A percentile compares a stretch with the other conserved stretches of the same genome.
These are phyloP conservation scores for Andrographis paniculata DNA, from an alignment of 305 asterid species.

Conservation along the genomic window DNA sequence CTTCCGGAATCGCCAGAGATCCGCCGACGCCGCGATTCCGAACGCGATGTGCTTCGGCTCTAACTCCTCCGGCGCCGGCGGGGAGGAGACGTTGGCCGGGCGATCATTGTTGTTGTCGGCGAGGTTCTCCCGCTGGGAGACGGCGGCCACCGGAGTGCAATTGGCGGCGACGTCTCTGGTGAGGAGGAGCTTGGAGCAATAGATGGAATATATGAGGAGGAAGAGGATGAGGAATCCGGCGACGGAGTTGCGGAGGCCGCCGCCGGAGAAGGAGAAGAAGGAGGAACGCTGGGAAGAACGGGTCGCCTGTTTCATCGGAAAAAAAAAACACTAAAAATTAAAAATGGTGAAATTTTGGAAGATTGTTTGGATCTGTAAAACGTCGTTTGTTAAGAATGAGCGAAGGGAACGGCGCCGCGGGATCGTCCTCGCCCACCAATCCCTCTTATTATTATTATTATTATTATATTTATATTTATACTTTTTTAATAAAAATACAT, in stretches of 20 bases:
- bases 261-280: too few species aligned
- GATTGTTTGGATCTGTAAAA: too few species aligned
- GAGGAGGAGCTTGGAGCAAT: slow-evolving; percentile 56
- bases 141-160: slow-evolving; percentile 10
- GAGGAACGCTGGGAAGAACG: slow-evolving; percentile 25
- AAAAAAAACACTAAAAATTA: too few species aligned
- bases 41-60: slow-evolving; percentile 51
- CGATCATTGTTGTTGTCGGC: too few species aligned
- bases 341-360: too few species aligned
- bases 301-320: not conserved
- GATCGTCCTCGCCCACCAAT: too few species aligned
- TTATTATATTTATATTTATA: too few species aligned
- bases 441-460: too few species aligned
- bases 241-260: slow-evolving; percentile 27
- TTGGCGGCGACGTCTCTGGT: slow-evolving; percentile 18
- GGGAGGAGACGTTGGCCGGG: not conserved
- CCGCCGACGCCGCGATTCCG: slow-evolving; percentile 73
- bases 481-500: too few species aligned
- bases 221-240: slow-evolving; percentile 39
- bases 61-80: slow-evolving; percentile 4
- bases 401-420: too few species aligned
- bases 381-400: too few species aligned
- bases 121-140: not conserved
- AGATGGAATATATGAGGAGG: slow-evolving; percentile 44
- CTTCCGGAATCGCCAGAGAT: slow-evolving; percentile 64